Percentiles rank a stretch among this genome's conserved stretches.
Evolutionary conservation across 495 filamentous ascomycete genomes (phyloP).

Genomic region (Lindgomyces ingoldianus): DNA sequence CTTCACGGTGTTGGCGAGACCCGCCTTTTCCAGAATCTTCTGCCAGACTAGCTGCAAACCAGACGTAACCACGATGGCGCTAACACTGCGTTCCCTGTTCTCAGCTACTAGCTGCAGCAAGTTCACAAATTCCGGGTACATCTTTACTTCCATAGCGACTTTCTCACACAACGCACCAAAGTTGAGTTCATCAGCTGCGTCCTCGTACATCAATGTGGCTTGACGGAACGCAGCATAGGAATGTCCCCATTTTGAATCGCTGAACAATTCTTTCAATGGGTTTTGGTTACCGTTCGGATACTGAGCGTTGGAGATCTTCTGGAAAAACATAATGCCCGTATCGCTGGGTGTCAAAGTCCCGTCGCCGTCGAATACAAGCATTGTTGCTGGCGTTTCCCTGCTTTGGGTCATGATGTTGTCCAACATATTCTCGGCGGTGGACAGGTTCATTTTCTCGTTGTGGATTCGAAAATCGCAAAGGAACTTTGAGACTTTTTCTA

Average conservation of each 20-base stretch:
- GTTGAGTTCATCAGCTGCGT: slow-evolving; percentile 45
- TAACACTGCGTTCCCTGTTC: slow-evolving; percentile 45
- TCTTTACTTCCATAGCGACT: slow-evolving; percentile 44
- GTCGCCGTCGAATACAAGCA: slow-evolving; percentile 62
- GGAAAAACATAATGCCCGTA: slow-evolving; percentile 56
- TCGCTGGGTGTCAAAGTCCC: slow-evolving; percentile 59
- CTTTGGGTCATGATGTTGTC: background rate
- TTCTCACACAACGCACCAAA: slow-evolving; percentile 53
- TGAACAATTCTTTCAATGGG: slow-evolving; percentile 55
- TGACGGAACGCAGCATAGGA: slow-evolving; percentile 61
- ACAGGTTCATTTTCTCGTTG: background rate
- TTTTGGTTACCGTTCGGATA: background rate
- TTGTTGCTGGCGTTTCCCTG: slow-evolving; percentile 41
- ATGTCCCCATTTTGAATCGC: slow-evolving; percentile 49
- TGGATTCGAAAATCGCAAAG: background rate
- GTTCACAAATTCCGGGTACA: slow-evolving; percentile 55
- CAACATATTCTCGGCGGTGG: background rate
- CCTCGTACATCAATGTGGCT: slow-evolving; percentile 58
- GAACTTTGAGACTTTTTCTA: slow-evolving; percentile 42
- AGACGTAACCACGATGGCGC: slow-evolving; percentile 59
- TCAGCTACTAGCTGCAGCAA: slow-evolving; percentile 48
- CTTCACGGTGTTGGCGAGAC: slow-evolving; percentile 50
- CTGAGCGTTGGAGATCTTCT: background rate
- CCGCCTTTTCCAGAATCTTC: slow-evolving; percentile 53
- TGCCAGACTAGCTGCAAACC: slow-evolving; percentile 62